A percentile compares a stretch with the other conserved stretches of the same genome.
Evolutionary conservation across 1,139 yeast genomes (phyloP).

Genomic region (Candida pseudoviswanathii): DNA sequence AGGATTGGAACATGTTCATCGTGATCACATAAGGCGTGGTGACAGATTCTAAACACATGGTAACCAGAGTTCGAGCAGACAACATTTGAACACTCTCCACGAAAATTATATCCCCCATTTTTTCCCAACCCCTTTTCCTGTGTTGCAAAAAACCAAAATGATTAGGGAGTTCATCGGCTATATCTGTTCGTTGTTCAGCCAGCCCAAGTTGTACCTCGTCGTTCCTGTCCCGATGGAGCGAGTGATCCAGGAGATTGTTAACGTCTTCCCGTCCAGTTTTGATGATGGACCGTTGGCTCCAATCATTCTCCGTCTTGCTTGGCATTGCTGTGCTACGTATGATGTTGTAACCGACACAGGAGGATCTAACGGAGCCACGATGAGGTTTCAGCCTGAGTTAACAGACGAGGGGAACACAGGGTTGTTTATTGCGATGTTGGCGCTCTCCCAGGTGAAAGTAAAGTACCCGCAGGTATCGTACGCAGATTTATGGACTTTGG

Average conservation of each 20-base stretch:
- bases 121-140: too few species aligned
- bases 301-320: conserved; percentile 61
- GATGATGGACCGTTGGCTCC: conserved; percentile 75
- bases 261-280: conserved; percentile 25
- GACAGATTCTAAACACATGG: too few species aligned
- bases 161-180: too few species aligned
- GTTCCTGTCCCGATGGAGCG: conserved; percentile 8
- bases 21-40: too few species aligned
- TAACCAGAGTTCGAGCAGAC: too few species aligned
- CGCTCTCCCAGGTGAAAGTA: conserved; percentile 58
- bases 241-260: conserved; percentile 19
- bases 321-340: conserved; percentile 75
- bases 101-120: too few species aligned
- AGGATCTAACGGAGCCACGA: conserved; percentile 70
- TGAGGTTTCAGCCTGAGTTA: conserved; percentile 55
- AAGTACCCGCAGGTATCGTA: conserved; percentile 61
- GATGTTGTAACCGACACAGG: conserved; percentile 57
- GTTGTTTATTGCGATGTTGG: conserved; percentile 55
- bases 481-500: conserved; percentile 69
- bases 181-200: too few species aligned
- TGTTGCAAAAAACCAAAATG: too few species aligned
- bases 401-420: conserved; percentile 61
- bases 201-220: too few species aligned
- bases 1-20: too few species aligned
- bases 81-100: too few species aligned